These are phyloP conservation scores for Fomes fomentarius DNA, from an alignment of 1,284 basidiomycete genomes.

Conservation along the genomic window DNA sequence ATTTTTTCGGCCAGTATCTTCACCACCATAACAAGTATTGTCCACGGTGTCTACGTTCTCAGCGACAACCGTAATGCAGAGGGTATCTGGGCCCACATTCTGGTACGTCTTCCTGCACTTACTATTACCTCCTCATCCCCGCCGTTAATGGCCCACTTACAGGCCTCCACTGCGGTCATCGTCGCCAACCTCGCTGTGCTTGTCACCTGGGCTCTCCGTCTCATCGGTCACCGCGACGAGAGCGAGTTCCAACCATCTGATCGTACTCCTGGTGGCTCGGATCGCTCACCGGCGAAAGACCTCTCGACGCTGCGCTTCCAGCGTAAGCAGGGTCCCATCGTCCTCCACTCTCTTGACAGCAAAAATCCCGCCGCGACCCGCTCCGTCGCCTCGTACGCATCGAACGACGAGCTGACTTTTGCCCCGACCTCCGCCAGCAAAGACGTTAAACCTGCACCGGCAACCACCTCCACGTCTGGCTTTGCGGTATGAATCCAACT, in stretches of 20 bases:
- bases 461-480: background rate
- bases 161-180: constrained; percentile 29
- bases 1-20: constrained; percentile 33
- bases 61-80: constrained; percentile 25
- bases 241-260: constrained; percentile 8
- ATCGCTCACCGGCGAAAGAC: constrained; percentile 8
- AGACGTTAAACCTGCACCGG: background rate
- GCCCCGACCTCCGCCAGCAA: background rate
- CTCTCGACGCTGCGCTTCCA: constrained; percentile 25
- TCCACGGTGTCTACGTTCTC: constrained; percentile 28
- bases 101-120: constrained; percentile 22
- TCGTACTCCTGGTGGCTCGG: constrained; percentile 3
- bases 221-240: constrained; percentile 17
- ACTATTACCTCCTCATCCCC: background rate
- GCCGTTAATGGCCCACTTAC: background rate
- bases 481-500: too few species aligned
- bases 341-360: constrained; percentile 12
- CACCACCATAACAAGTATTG: constrained; percentile 29
- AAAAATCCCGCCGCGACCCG: background rate
- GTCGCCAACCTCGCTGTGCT: constrained; percentile 32
- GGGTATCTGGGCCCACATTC: constrained; percentile 26
- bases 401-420: constrained; percentile 6
- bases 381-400: background rate
- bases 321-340: constrained; percentile 9
- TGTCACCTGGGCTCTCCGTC: constrained; percentile 26